Evolutionary conservation across 139 green algal species (phyloP), one percentile per base, ranked within the genome.

Genomic region (Coelastrella sp.): DNA sequence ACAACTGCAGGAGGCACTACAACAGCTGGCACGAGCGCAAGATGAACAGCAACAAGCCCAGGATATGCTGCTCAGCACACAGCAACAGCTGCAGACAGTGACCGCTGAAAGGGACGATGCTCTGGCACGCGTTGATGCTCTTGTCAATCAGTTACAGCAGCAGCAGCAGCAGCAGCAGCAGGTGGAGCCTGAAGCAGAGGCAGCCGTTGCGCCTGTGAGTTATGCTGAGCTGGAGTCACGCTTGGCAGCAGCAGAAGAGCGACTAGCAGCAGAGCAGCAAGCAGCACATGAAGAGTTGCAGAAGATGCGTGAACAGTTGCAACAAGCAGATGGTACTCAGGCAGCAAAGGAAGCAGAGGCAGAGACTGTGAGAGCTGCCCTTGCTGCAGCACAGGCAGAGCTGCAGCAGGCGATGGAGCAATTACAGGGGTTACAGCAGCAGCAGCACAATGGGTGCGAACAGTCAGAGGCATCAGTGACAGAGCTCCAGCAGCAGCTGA

Each of bases 1-100:
- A n/a, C 27, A 87, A 43, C 30, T 79, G 82, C 38, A 85, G 72
- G 74, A 87, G n/a, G 3, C 38, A 53, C 15, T 66, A 50, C 73
- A 81, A 30, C 73, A 34, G 73, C 73, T 81, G 53, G 35, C 27
- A 19, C 35, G 6, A 32, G 38, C 40, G 23, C 37, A 59, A 0
- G 17, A 23, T 57, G 38, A 25, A 38, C 68, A 57, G 71, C 43
- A 79, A 25, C 27, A 30, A 30, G 13, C 32, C 43, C 43, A 79
- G 71, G 6, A 79, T 11, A 25, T 32, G 23, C 23, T 50, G 71
- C 40, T 75, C 38, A 2, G 67, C 2, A 11, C 63, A 50, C 30
- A 79, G 73, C 50, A 78, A 25, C 17, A 62, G 66, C 7, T 82
- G 40, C 40, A 78, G 34, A 35, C 57, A 27, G 50, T 71, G 19